A percentile compares a stretch with the other conserved stretches of the same genome.
phyloP scores from a whole-genome alignment of 1,284 basidiomycete species.

The Inonotus obliquus region DNA sequence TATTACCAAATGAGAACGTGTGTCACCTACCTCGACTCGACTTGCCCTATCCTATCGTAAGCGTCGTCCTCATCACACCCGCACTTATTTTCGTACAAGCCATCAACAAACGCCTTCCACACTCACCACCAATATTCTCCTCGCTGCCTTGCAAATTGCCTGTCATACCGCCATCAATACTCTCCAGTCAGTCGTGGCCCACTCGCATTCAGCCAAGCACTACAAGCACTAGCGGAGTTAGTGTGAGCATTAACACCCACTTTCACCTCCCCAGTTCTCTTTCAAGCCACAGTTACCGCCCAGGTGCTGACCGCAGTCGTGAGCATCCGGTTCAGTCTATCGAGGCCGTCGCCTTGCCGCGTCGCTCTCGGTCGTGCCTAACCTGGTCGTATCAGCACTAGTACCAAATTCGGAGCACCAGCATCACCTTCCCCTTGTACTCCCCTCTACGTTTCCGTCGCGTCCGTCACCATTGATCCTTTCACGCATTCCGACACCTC shows the following conservation, averaged over 20 bases:
- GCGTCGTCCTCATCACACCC: not conserved
- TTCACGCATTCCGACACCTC: conserved; percentile 15
- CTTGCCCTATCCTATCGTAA: not conserved
- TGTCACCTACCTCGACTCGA: not conserved
- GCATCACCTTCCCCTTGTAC: not conserved
- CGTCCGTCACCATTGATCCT: conserved; percentile 19
- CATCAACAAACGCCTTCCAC: not conserved
- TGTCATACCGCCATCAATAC: not conserved
- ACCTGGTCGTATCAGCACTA: not conserved
- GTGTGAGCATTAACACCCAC: not conserved
- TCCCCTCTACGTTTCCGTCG: not conserved
- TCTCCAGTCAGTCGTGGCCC: not conserved
- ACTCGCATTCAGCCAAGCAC: not conserved
- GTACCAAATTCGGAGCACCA: not conserved
- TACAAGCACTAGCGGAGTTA: not conserved
- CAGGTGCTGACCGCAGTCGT: not conserved
- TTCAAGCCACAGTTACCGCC: not conserved
- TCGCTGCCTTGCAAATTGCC: not conserved
- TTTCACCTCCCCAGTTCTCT: not conserved
- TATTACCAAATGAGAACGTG: conserved; percentile 6
- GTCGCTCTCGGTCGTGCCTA: not conserved
- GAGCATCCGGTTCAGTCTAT: not conserved
- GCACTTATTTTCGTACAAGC: not conserved
- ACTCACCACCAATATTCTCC: not conserved
- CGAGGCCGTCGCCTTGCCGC: not conserved